A percentile compares a stretch with the other conserved stretches of the same genome.
Conservation (phyloP, 108 stramenopile species). For the Aurantiochytrium sp. region DNA sequence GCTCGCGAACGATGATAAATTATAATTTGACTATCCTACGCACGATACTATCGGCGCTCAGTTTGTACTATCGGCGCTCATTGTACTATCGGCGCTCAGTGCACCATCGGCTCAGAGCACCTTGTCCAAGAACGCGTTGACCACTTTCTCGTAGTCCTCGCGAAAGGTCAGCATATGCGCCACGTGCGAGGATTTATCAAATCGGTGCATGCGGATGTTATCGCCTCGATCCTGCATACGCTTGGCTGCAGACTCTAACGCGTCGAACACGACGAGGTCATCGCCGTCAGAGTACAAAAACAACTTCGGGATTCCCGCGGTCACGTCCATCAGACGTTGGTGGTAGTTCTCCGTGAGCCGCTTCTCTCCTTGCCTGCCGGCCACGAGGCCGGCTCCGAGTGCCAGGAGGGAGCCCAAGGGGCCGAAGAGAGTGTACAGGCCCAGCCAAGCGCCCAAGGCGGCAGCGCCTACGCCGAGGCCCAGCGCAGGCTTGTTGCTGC, state of each 20-base stretch:
- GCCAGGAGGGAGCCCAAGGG: neutral
- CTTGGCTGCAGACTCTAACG: neutral
- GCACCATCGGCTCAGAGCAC: neutral
- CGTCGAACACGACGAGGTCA: neutral
- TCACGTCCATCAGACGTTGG: neutral
- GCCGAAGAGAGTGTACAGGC: neutral
- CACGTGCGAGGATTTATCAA: neutral
- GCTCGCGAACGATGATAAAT: too few relatives aligned
- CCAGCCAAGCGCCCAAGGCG: neutral
- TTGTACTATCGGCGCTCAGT: too few relatives aligned
- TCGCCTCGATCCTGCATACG: neutral
- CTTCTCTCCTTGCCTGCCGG: neutral
- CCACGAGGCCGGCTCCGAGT: neutral
- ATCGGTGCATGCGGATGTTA: neutral
- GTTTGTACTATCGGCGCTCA: too few relatives aligned
- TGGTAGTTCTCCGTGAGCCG: neutral
- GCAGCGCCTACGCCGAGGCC: neutral
- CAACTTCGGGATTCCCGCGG: neutral
- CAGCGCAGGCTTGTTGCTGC: neutral
- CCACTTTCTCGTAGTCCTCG: neutral
- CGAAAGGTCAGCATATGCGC: neutral
- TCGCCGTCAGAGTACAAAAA: neutral
- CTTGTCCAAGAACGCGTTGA: neutral
- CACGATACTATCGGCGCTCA: too few relatives aligned
- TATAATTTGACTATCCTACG: too few relatives aligned